Conservation (phyloP, 768 basidiomycete species). For the Myochromella boudieri region DNA sequence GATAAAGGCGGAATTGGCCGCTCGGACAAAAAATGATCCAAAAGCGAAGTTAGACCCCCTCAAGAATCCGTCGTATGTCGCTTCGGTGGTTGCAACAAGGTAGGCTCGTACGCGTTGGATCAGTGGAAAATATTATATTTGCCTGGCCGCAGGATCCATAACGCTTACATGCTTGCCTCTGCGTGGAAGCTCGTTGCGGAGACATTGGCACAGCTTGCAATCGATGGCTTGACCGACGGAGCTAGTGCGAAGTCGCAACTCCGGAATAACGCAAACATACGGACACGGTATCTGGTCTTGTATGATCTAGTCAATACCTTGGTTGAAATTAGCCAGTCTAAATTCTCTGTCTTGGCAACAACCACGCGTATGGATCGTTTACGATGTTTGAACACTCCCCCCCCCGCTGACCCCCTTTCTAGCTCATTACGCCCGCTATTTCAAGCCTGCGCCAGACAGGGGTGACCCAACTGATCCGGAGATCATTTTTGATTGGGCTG, state of each 20-base stretch:
- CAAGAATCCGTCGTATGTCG: slow-evolving; percentile 50
- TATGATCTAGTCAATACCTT: slow-evolving; percentile 63
- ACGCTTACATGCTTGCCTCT: slow-evolving; percentile 78
- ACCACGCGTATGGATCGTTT: slow-evolving; percentile 60
- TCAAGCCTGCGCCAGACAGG: slow-evolving; percentile 42
- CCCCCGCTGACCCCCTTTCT: slow-evolving; percentile 1
- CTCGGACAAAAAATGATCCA: slow-evolving; percentile 44
- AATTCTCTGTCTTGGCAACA: slow-evolving; percentile 68
- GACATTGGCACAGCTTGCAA: slow-evolving; percentile 53
- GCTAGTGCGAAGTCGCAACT: slow-evolving; percentile 54
- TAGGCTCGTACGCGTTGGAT: no score
- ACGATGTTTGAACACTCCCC: slow-evolving; percentile 5
- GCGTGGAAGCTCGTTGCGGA: slow-evolving; percentile 77
- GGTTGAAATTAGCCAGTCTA: slow-evolving; percentile 59
- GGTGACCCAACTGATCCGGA: slow-evolving; percentile 45
- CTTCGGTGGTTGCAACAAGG: slow-evolving; percentile 61
- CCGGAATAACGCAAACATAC: slow-evolving; percentile 46
- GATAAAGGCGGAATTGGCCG: slow-evolving; percentile 55
- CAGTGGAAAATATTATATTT: no score
- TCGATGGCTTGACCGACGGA: slow-evolving; percentile 52
- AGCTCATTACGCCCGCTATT: slow-evolving; percentile 77
- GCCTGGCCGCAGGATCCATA: slow-evolving; percentile 82
- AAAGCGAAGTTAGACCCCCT: slow-evolving; percentile 26
- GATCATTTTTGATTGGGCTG: slow-evolving; percentile 64
- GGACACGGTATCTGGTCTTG: slow-evolving; percentile 60